Base-by-base conservation (phyloP, 352 stramenopile species). In the Phytopythium boreale region DNA sequence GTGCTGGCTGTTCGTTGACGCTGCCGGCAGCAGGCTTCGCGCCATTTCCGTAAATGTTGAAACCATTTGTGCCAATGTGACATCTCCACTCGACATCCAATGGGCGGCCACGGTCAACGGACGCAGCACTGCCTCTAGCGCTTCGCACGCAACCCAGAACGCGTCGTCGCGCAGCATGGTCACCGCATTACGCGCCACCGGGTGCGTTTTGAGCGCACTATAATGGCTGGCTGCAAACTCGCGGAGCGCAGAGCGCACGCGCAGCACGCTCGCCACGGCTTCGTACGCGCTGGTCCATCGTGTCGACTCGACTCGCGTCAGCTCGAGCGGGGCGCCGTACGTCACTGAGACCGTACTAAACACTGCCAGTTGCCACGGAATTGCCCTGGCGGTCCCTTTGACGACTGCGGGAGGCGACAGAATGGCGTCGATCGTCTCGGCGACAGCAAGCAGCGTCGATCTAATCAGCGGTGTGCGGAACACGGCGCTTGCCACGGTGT, bases 381-480 rank as follows among this genome's bases (percentile, higher is more conserved):
- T 55, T 9, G 47, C 47, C 24, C 43, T 50, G 19, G 43, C 43
- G 6, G 43, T 6, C 20, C 17, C 43, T 14, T 50, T 19, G 43
- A 50, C 27, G 43, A 26, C 43, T 26, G 43, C 43, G 43, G 43
- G 43, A 9, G 47, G 47, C 11, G 31, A 31, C 11, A 61, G 6
- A 27, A 58, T 60, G 22, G 51, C 29, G 41, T 65, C 60, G 26
- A 65, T 19, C 41, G 47, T 44, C 26, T 65, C 51, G 17, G 36
- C 60, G 14, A 65, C 34, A 29, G 51, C 51, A 17, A 49, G 26
- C 4, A 65, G 39, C 29, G 60, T 65, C 10, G 44, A 59, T 22
- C 47, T 15, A 10, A 36, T n/a, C 22, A 36, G 5, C 11, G 22
- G 47, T 10, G 47, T 22, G 22, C 26, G 47, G 26, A 55, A 36